phyloP scores from a whole-genome alignment of 2,329 filamentous ascomycete species.

The Boeremia lycopersici region DNA sequence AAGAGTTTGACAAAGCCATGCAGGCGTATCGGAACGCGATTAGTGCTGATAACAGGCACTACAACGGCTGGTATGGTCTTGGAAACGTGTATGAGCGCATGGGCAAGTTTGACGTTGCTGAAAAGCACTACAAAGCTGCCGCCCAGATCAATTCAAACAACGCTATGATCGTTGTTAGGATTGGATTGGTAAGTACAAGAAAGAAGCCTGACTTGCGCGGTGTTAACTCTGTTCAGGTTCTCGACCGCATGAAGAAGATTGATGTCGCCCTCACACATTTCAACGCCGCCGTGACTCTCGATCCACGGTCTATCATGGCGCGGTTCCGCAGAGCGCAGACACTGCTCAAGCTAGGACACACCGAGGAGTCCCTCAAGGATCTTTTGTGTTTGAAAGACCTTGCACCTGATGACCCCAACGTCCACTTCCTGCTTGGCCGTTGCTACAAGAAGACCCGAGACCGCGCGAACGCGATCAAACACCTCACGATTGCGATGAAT shows the following conservation, averaged over 20 bases:
- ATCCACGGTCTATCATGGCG: conserved; percentile 79
- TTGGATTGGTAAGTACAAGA: conserved; percentile 70
- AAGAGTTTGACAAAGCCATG: conserved; percentile 95
- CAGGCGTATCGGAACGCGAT: conserved; percentile 86
- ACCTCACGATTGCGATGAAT: conserved; percentile 94
- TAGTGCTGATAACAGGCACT: conserved; percentile 84
- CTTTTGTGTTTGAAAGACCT: conserved; percentile 87
- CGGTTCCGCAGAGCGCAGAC: conserved; percentile 93
- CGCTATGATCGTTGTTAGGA: conserved; percentile 87
- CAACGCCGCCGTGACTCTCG: conserved; percentile 78
- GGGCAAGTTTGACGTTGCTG: conserved; percentile 88
- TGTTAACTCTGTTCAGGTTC: conserved; percentile 41
- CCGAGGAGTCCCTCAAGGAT: conserved; percentile 77
- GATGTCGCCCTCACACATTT: conserved; percentile 81
- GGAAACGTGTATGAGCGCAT: conserved; percentile 83
- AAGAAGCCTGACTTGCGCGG: not conserved
- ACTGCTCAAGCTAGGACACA: conserved; percentile 73
- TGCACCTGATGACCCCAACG: conserved; percentile 91
- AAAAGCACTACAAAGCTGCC: conserved; percentile 88
- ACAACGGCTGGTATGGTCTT: conserved; percentile 98
- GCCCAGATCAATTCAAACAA: conserved; percentile 92
- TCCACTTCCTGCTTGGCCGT: conserved; percentile 92
- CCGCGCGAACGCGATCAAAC: conserved; percentile 78
- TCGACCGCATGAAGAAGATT: conserved; percentile 87
- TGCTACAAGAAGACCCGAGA: conserved; percentile 66